Evolutionary conservation across 1,284 basidiomycete genomes (phyloP).

Genomic region (Marasmius sp.): DNA sequence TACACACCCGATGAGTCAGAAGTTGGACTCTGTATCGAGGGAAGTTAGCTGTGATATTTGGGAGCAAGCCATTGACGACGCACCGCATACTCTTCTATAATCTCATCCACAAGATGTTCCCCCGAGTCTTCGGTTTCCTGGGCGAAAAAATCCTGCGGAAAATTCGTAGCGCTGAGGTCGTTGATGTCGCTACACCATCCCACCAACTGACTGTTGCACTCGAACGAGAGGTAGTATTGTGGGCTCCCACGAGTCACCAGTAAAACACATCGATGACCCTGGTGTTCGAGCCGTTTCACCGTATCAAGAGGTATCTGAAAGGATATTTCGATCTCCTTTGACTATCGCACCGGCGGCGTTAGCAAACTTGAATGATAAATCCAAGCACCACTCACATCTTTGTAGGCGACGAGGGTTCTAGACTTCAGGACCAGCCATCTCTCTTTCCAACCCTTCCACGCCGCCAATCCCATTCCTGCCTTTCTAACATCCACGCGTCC

Average conservation of each 20-base stretch:
- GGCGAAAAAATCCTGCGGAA: neutral
- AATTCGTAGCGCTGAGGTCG: neutral
- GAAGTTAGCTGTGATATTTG: neutral
- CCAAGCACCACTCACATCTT: conserved; percentile 12
- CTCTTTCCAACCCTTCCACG: conserved; percentile 15
- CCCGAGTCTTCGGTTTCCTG: neutral
- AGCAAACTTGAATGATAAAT: neutral
- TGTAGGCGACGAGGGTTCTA: conserved; percentile 14
- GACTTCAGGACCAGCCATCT: conserved; percentile 19
- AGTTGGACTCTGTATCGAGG: neutral
- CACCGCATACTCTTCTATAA: conserved; percentile 6
- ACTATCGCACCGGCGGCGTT: neutral
- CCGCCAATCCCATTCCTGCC: conserved; percentile 4
- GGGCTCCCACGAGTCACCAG: conserved; percentile 2
- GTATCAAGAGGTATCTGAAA: conserved; percentile 2
- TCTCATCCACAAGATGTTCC: conserved; percentile 1
- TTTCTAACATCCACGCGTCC: conserved; percentile 8
- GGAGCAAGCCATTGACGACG: neutral
- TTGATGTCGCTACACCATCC: conserved; percentile 6
- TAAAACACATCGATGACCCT: conserved; percentile 5
- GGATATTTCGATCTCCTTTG: conserved; percentile 1
- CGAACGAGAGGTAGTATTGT: conserved; percentile 7
- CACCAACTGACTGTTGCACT: conserved; percentile 5
- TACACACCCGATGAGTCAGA: neutral
- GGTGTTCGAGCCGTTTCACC: conserved; percentile 4